phyloP scores from a whole-genome alignment of 768 basidiomycete species.

The Boletus vinaceobasis region DNA sequence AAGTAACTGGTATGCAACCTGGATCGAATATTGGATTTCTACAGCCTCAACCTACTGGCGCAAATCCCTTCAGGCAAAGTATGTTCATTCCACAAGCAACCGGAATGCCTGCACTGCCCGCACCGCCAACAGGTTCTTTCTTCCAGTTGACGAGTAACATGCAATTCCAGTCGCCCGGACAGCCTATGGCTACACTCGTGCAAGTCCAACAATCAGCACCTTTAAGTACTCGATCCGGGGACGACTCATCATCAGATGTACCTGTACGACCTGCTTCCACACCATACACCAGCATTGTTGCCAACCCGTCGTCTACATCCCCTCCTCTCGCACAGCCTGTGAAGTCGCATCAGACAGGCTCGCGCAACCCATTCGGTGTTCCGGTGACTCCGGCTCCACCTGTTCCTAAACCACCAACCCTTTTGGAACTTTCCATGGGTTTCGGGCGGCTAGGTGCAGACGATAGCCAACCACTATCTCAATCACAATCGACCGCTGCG shows the following conservation, averaged over 20 bases:
- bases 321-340: constrained; percentile 59
- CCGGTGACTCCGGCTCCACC: constrained; percentile 59
- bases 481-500: constrained; percentile 25
- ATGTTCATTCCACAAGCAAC: constrained; percentile 65
- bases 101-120: constrained; percentile 38
- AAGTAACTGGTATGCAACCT: constrained; percentile 43
- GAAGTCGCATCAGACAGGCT: constrained; percentile 88
- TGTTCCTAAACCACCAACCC: constrained; percentile 72
- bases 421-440: constrained; percentile 74
- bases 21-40: constrained; percentile 47
- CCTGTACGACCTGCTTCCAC: constrained; percentile 71
- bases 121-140: constrained; percentile 6
- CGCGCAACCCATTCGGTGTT: constrained; percentile 91
- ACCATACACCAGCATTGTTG: constrained; percentile 48
- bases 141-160: constrained; percentile 10
- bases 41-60: constrained; percentile 54
- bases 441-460: constrained; percentile 27
- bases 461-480: constrained; percentile 29
- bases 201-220: constrained; percentile 9
- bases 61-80: constrained; percentile 84
- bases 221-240: constrained; percentile 4
- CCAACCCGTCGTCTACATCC: constrained; percentile 28
- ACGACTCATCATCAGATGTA: constrained; percentile 18
- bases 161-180: constrained; percentile 15
- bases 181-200: constrained; percentile 1